phyloP scores from a whole-genome alignment of 768 basidiomycete species.

The Boletus fagicola region DNA sequence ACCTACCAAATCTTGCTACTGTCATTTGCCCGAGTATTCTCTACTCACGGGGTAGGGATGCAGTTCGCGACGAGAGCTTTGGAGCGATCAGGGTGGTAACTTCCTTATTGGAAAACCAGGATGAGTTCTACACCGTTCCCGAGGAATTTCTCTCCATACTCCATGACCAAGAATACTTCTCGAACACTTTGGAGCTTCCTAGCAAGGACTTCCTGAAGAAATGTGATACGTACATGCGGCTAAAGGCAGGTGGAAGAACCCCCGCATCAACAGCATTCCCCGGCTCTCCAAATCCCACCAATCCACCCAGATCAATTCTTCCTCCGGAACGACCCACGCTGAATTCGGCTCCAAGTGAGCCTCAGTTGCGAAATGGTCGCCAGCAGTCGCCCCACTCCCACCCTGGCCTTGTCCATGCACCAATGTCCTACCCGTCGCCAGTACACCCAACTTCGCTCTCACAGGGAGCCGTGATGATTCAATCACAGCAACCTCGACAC shows the following conservation, averaged over 20 bases:
- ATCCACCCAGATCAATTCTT: constrained; percentile 30
- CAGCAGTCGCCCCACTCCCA: constrained; percentile 42
- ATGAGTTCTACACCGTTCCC: constrained; percentile 94
- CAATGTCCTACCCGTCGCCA: constrained; percentile 45
- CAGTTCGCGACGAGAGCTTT: constrained; percentile 92
- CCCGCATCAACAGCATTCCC: constrained; percentile 33
- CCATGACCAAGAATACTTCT: constrained; percentile 90
- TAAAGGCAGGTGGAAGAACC: constrained; percentile 59
- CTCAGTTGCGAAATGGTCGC: constrained; percentile 38
- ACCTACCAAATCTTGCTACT: constrained; percentile 90
- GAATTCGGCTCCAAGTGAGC: constrained; percentile 39
- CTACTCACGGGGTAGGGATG: constrained; percentile 81
- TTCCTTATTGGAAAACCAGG: constrained; percentile 85
- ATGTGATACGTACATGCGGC: constrained; percentile 84
- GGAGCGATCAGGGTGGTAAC: constrained; percentile 83
- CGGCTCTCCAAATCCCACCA: constrained; percentile 26
- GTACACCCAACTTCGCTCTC: constrained; percentile 46
- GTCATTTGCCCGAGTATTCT: constrained; percentile 99
- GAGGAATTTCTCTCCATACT: constrained; percentile 84
- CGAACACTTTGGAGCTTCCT: constrained; percentile 82
- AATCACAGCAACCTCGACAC: constrained; percentile 40
- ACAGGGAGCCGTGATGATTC: constrained; percentile 44
- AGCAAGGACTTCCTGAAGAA: constrained; percentile 96
- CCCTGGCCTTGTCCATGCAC: constrained; percentile 39
- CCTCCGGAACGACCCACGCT: constrained; percentile 48